Evolutionary conservation across 208 protist genomes (phyloP), one percentile per base, ranked within the genome.

Genomic region (Naegleria fowleri): DNA sequence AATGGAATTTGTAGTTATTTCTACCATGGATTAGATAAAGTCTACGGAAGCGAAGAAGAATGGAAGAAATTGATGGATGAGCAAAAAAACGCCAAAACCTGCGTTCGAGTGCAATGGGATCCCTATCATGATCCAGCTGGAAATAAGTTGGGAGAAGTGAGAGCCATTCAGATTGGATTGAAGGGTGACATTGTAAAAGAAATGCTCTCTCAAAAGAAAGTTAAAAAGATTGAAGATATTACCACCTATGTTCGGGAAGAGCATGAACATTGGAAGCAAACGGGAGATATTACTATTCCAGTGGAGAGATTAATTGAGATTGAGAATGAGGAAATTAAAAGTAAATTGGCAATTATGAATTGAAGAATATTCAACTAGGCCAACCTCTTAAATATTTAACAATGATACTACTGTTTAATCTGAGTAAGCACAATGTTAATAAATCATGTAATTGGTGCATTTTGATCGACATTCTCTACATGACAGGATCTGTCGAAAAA

Each of bases 121-220:
- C 87, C 87, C n/a, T 48, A 90, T 48, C 87, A 90, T 83, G 13
- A 22, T 22, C 86, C 86, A 19, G 0, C 19, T 11, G 86, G 86
- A 67, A n/a, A 67, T 41, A 89, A 89, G 29, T 15, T 33, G 36
- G 48, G 48, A 9, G 36, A 19, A 39, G 55, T 43, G 13, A 89
- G 48, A 40, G 41, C 48, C 38, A 89, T 89, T 41, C 86, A 89
- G 40, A 25, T 89, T 5, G 86, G 86, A 25, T 22, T 89, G 15
- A 52, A 67, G 25, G 86, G 48, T 75, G 9, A 25, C 22, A 29
- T 67, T 67, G 11, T 67, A 4, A 67, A 29, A 19, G 11, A 15
- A 67, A 67, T 67, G 55, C 22, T 15, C 19, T 29, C 11, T 29
- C 22, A 15, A 29, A 0, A 29, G 4, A 5, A 36, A 39, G 5